These are phyloP conservation scores for Tolypocladium album DNA, from an alignment of 2,329 filamentous ascomycete species.

Conservation along the genomic window DNA sequence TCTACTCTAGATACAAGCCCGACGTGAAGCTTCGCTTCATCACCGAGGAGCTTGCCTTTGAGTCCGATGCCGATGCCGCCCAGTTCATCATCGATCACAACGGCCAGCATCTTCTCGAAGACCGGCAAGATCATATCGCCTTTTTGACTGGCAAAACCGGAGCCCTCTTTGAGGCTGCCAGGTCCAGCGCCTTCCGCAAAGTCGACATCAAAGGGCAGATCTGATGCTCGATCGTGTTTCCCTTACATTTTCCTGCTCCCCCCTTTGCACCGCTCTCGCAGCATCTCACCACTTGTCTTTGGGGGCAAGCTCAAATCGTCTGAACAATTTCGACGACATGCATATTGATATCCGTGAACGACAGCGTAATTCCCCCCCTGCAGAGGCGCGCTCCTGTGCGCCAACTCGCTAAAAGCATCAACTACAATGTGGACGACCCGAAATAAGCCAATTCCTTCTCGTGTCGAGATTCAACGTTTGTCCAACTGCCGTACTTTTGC, in stretches of 20 bases:
- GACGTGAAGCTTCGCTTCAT: conserved; percentile 83
- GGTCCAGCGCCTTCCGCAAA: conserved; percentile 64
- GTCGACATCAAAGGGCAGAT: conserved; percentile 98
- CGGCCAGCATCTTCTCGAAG: conserved; percentile 65
- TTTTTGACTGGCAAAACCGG: conserved; percentile 67
- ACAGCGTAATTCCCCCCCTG: neutral
- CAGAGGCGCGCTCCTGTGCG: neutral
- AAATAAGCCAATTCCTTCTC: neutral
- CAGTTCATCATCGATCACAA: conserved; percentile 81
- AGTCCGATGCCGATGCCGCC: conserved; percentile 80
- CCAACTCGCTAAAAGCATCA: neutral
- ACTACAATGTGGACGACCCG: neutral
- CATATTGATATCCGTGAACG: conserved; percentile 1
- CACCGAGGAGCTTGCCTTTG: conserved; percentile 92
- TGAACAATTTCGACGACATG: neutral
- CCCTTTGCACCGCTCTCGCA: neutral
- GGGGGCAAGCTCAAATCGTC: neutral
- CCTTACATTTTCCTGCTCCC: neutral
- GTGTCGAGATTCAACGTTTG: neutral
- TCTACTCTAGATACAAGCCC: conserved; percentile 66
- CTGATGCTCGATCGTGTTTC: conserved; percentile 30
- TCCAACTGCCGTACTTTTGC: neutral
- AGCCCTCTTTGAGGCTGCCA: conserved; percentile 62
- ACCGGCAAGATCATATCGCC: conserved; percentile 61
- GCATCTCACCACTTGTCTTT: neutral